These are phyloP conservation scores for Phytopythium ostracodes DNA, from an alignment of 352 stramenopile genomes.

Conservation along the genomic window DNA sequence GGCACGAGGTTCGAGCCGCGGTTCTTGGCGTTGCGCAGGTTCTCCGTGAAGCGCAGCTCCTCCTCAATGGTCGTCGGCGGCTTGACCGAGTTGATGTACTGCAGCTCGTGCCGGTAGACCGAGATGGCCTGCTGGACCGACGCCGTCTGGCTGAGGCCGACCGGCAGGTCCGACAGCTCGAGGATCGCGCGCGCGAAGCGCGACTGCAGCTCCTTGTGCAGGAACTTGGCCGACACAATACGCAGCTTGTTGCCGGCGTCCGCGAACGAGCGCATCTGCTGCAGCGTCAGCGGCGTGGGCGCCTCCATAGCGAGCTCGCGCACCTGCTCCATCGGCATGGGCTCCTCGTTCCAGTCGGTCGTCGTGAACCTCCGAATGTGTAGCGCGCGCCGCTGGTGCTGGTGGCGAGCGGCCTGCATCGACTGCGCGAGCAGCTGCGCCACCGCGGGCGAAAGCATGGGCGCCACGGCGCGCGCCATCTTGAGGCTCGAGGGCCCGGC, in stretches of 20 bases:
- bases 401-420: not conserved
- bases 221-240: constrained; percentile 58
- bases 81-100: constrained; percentile 35
- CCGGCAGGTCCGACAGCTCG: constrained; percentile 67
- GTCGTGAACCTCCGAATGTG: constrained; percentile 9
- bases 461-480: not conserved
- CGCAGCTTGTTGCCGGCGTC: constrained; percentile 53
- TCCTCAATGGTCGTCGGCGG: constrained; percentile 47
- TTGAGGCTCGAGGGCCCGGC: not conserved
- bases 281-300: constrained; percentile 70
- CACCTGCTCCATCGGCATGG: constrained; percentile 66
- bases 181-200: constrained; percentile 71
- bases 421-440: not conserved
- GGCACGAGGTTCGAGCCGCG: constrained; percentile 73
- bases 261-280: constrained; percentile 80
- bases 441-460: not conserved
- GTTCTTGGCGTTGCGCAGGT: constrained; percentile 44
- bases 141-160: constrained; percentile 58
- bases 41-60: constrained; percentile 62
- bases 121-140: constrained; percentile 57
- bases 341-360: constrained; percentile 10
- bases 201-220: constrained; percentile 78
- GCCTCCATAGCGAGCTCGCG: constrained; percentile 41
- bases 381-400: constrained; percentile 6
- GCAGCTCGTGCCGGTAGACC: constrained; percentile 59